Percentiles rank a stretch among this genome's conserved stretches.
phyloP scores from a whole-genome alignment of 768 basidiomycete species.

The Lactifluus subvellereus region DNA sequence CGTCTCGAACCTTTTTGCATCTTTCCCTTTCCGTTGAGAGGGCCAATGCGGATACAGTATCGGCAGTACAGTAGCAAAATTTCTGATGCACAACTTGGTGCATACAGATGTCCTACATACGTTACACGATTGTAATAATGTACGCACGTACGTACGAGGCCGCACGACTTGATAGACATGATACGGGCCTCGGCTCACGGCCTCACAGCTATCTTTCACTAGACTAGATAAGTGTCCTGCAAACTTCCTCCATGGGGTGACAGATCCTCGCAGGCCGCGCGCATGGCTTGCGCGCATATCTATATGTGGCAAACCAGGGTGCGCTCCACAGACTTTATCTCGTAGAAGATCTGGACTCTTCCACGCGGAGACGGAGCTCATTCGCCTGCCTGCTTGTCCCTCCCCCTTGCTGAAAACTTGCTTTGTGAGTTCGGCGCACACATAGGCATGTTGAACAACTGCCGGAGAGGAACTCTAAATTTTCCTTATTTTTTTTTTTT shows the following conservation, averaged over 20 bases:
- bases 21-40: too few species aligned
- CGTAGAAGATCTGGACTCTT: constrained; percentile 21
- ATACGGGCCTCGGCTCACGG: constrained; percentile 4
- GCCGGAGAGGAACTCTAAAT: neutral
- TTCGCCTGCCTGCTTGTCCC: neutral
- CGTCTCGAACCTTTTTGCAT: too few species aligned
- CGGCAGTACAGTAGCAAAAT: neutral
- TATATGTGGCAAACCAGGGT: constrained; percentile 6
- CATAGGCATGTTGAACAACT: neutral
- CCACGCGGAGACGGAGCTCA: constrained; percentile 7
- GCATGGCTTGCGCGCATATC: neutral
- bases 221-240: constrained; percentile 1
- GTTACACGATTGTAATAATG: neutral
- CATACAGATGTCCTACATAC: neutral
- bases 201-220: neutral
- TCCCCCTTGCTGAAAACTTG: too few species aligned
- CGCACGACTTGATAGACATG: constrained; percentile 14
- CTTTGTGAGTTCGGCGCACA: neutral
- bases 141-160: constrained; percentile 12
- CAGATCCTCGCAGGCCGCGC: constrained; percentile 11
- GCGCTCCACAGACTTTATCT: constrained; percentile 20
- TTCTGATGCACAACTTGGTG: constrained; percentile 4
- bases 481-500: neutral
- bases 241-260: neutral
- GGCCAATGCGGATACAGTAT: too few species aligned